A percentile compares a stretch with the other conserved stretches of the same genome.
Conservation (phyloP, 257 asterid genomes). For the Scutellaria minor region DNA sequence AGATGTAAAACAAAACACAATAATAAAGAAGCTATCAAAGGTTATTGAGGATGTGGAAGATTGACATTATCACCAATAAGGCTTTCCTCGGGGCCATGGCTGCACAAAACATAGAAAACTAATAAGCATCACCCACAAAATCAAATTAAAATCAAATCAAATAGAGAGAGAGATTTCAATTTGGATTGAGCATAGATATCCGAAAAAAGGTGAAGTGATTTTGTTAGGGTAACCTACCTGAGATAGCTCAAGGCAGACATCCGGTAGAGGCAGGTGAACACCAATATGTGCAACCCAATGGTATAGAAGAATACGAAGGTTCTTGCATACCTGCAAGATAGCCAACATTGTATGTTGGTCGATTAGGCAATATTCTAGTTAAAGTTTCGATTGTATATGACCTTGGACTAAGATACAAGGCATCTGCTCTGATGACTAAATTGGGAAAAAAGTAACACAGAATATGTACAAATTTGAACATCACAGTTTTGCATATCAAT, state of each 20-base stretch:
- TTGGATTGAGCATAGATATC: background rate
- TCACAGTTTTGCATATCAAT: background rate
- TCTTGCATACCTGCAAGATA: slow-evolving; percentile 77
- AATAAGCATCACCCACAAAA: slow-evolving; percentile 18
- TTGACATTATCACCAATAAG: slow-evolving; percentile 54
- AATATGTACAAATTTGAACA: background rate
- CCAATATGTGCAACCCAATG: slow-evolving; percentile 91
- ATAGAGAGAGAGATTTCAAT: background rate
- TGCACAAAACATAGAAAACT: slow-evolving; percentile 44
- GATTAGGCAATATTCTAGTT: slow-evolving; percentile 18
- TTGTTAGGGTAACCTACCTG: slow-evolving; percentile 47
- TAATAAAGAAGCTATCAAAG: background rate
- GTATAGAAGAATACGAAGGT: slow-evolving; percentile 95
- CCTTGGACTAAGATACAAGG: too few species aligned
- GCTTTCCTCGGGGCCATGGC: slow-evolving; percentile 84
- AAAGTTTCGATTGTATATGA: background rate
- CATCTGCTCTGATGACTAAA: too few species aligned
- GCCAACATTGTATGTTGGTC: background rate
- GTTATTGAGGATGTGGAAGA: slow-evolving; percentile 73
- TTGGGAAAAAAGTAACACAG: background rate
- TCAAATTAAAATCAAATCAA: slow-evolving; percentile 11
- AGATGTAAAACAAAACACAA: background rate
- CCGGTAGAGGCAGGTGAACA: slow-evolving; percentile 93
- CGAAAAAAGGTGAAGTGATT: background rate
- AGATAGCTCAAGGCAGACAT: slow-evolving; percentile 97